Evolutionary conservation across 495 filamentous ascomycete species (phyloP), one percentile per base, ranked within the genome.

Genomic region (Penicillium diatomitis): DNA sequence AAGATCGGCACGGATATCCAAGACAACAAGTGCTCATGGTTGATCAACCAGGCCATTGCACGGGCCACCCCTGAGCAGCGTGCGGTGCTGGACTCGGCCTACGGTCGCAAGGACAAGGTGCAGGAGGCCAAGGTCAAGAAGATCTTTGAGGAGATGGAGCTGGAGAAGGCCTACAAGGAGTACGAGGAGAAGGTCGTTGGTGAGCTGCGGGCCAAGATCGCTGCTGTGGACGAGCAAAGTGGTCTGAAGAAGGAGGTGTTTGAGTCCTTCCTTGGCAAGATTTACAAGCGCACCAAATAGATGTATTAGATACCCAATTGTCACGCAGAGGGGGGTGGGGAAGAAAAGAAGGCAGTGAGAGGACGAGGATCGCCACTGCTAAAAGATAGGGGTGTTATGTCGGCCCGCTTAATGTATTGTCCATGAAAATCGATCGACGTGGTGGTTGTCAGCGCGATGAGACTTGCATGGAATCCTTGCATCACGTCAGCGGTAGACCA

Each of bases 1-100:
- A 98, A 98, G 80, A 94, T 98, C 54, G 92, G 92, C 46, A 98
- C 94, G 51, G 92, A 98, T 62, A 98, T 98, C 63, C 80, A 88
- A 74, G 92, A 98, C 68, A 98, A 98, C 80, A 98, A 98, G 76
- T 98, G 92, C 77, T 90, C 86, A 5, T 98, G 92, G 92, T 66
- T 97, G 20, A 77, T 98, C 62, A 97, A 97, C 76, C 85, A 95
- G 68, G 94, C 94, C 38, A 77, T 97, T 39, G 70, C 81, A 61
- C 75, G 82, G 42, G 85, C 82, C 48, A 87, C 72, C 2, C 78
- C 86, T 8, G 85, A 88, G 67, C 94, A 97, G 78, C 82, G 88
- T 56, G 72, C 84, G 65, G 63, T 88, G 35, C 82, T 79, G 34
- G 84, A 94, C 58, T 79, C 83, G 39, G 86, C 90, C 70, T 96